Evolutionary conservation across 176 grass and related monocot genomes (phyloP), one percentile per base, ranked within the genome.

Genomic region (Ampelocalamus luodianensis): DNA sequence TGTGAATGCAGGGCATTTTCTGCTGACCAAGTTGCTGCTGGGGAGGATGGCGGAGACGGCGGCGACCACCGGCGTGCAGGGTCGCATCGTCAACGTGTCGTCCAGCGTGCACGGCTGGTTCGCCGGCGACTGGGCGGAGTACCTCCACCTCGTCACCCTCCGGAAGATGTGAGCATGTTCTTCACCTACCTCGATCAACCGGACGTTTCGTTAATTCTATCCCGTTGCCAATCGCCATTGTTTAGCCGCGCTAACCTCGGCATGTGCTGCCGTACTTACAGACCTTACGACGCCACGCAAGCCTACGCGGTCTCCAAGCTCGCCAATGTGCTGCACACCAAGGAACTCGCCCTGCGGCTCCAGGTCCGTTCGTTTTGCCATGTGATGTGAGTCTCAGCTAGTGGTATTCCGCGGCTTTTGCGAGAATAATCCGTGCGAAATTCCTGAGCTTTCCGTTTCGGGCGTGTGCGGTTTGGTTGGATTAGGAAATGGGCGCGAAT

Each of bases 91-190:
- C 0, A 98, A 95, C 85, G 93, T 98, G 23, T 94, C 96, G 3
- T 98, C 96, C 8, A 93, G 93, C 93, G 94, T 98, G 42, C 96
- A 98, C 82, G 60, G 81, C 16, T 98, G 96, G 96, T 98, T 98
- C 90, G 83, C 93, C 88, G 93, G 93, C 78, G 96, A 98, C 86
- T 91, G 93, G 88, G 72, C 88, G 6, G 85, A 90, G 2, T 95
- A 95, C 90, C 93, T 98, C 45, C 43, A 88, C 72, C 88, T 94
- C 23, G 87, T 98, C 71, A 96, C 93, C 38, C 77, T 85, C 24
- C 87, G 89, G 23, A 98, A 91, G 86, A 95, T 95, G 96, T 98
- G 3, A 86, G 74, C 72, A 4, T 48, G 46, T 45, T 44, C 11
- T 10, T 17, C 43, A 39, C 29, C 44, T 4, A 64, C 15, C 27